Conservation (phyloP, 2,329 filamentous ascomycete genomes). For the Zasmidium citrigriseum region DNA sequence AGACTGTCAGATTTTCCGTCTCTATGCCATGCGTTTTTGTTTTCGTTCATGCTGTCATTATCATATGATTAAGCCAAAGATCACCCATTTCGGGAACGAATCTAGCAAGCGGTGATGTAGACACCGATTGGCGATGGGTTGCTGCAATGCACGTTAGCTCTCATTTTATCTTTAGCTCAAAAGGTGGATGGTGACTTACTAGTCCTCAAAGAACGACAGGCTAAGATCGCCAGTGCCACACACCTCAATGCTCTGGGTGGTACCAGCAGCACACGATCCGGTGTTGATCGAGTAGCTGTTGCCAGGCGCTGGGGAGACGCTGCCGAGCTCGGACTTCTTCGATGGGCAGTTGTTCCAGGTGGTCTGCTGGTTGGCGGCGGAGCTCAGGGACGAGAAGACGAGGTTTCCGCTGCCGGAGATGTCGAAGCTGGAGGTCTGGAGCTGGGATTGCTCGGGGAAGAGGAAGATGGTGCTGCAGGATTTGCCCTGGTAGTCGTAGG, state of each 20-base stretch:
- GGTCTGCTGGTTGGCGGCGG: conserved; percentile 18
- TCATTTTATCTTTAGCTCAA: not conserved
- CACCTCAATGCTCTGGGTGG: conserved; percentile 20
- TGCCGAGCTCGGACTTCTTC: conserved; percentile 8
- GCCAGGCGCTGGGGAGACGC: conserved; percentile 13
- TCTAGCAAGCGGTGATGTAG: not conserved
- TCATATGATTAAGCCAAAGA: too few species aligned
- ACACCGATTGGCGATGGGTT: conserved; percentile 1
- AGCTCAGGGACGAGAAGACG: conserved; percentile 29
- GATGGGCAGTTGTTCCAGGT: conserved; percentile 13
- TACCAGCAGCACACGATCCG: conserved; percentile 23
- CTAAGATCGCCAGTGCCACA: conserved; percentile 13
- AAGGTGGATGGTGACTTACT: not conserved
- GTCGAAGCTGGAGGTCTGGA: conserved; percentile 37
- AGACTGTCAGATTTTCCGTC: too few species aligned
- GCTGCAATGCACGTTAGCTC: not conserved
- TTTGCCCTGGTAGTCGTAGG: not conserved
- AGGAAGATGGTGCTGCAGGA: conserved; percentile 42
- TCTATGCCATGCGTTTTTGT: too few species aligned
- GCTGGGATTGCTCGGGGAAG: conserved; percentile 41
- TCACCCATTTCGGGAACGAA: too few species aligned
- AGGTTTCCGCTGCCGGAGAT: conserved; percentile 42
- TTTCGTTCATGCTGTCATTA: too few species aligned
- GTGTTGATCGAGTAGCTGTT: conserved; percentile 26
- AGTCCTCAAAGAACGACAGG: conserved; percentile 28